phyloP scores from a whole-genome alignment of 257 asterid species.

The Galeopsis tetrahit region DNA sequence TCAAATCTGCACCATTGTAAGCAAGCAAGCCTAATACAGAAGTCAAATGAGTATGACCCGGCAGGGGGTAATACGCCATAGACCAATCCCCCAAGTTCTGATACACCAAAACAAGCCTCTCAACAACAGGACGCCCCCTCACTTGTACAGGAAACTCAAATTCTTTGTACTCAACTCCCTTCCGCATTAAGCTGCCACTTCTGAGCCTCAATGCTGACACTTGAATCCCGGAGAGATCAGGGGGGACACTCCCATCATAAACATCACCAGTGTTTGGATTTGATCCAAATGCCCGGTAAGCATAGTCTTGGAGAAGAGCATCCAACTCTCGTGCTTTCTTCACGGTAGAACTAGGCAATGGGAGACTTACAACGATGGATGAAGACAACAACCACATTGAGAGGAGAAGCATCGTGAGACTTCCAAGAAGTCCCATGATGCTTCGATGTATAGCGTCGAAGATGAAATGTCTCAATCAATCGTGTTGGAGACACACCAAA shows the following conservation, averaged over 20 bases:
- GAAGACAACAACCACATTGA: conserved; percentile 1
- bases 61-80: conserved; percentile 46
- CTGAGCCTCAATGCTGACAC: conserved; percentile 73
- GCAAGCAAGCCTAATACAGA: conserved; percentile 70
- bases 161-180: conserved; percentile 60
- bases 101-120: conserved; percentile 72
- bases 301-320: conserved; percentile 64
- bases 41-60: conserved; percentile 54
- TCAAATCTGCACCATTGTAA: conserved; percentile 61
- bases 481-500: neutral
- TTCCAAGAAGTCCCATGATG: conserved; percentile 19
- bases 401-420: conserved; percentile 26
- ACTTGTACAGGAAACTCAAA: conserved; percentile 58
- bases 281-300: conserved; percentile 48
- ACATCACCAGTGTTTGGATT: conserved; percentile 57
- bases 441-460: neutral
- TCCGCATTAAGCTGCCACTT: conserved; percentile 62
- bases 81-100: conserved; percentile 67
- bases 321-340: conserved; percentile 36
- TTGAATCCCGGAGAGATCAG: conserved; percentile 59
- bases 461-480: neutral
- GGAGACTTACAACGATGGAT: conserved; percentile 10
- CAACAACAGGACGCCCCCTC: conserved; percentile 44
- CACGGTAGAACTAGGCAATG: neutral
- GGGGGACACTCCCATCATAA: conserved; percentile 54